Base-by-base conservation (phyloP, 768 basidiomycete genomes). In the Pleurotus platypus region DNA sequence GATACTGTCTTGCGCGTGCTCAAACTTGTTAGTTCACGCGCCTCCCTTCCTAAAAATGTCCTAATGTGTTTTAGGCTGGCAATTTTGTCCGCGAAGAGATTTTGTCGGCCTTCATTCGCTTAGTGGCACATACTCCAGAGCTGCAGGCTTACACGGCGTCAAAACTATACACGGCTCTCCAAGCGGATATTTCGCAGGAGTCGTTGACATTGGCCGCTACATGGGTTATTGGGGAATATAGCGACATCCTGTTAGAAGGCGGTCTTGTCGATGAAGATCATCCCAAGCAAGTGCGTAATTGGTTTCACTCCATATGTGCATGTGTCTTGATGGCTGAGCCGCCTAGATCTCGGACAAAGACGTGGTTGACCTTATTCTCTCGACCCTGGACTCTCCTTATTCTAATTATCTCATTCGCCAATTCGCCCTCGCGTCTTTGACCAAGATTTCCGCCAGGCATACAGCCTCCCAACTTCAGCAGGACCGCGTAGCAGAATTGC, bases 61-160 rank as follows among this genome's bases (percentile, higher is more conserved):
- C 22, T 46, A 22, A 49, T 20, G 24, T 5, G 6, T 2, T 26
- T 4, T 60, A 98, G 95, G 96, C 97, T 16, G 97, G 97, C 39
- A 98, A 99, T 73, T 98, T 92, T 64, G 96, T 99, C 18, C 82
- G 94, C 60, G 97, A 98, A 71, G 97, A 99, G 69, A 92, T 98
- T 45, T 72, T 98, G 16, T 92, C 96, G 0, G 86, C 90, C 1
- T 99, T 99, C 72, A 92, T 99, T 62, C 89, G 97, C 22, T 83
- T 99, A 26, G 94, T 98, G 0, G 92, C 92, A 24, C 94, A 99
- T 69, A 98, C 97, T 0, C 94, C 96, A 0, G 97, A 99, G 68
- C 77, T 99, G 18, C 97, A 99, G 72, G 86, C 87, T 2, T 98
- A 99, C 70, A 97, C 94, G 1, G 85, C 93, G 4, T 96, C 94